Percentiles rank a stretch among this genome's conserved stretches.
Evolutionary conservation across 2,329 filamentous ascomycete species (phyloP).

Genomic region (Endoconidiophora polonica): DNA sequence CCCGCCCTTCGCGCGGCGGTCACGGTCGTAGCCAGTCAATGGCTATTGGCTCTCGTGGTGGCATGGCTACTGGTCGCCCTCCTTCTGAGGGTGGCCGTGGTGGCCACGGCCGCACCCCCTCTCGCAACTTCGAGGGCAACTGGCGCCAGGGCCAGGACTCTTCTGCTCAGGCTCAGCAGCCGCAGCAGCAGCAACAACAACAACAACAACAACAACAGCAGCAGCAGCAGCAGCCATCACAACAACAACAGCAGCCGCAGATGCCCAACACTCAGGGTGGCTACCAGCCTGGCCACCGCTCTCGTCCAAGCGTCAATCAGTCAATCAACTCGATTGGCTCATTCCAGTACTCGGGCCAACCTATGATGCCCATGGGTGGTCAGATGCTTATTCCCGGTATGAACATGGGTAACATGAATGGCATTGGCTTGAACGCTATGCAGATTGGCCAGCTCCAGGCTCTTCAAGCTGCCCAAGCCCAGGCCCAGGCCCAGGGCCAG

Average conservation of each 20-base stretch:
- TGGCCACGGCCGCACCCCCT: slow-evolving; percentile 66
- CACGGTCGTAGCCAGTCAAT: slow-evolving; percentile 81
- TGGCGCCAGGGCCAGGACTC: slow-evolving; percentile 56
- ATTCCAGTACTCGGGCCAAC: slow-evolving; percentile 79
- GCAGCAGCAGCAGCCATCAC: slow-evolving; percentile 35
- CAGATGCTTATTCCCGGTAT: slow-evolving; percentile 78
- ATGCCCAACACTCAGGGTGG: slow-evolving; percentile 21
- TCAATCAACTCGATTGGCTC: slow-evolving; percentile 69
- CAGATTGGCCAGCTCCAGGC: slow-evolving; percentile 85
- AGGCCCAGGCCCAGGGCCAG: slow-evolving; percentile 54
- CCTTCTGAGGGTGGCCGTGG: slow-evolving; percentile 58
- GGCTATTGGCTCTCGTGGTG: slow-evolving; percentile 57
- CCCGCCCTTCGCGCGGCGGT: slow-evolving; percentile 32
- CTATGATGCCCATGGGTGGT: slow-evolving; percentile 72
- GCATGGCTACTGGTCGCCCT: slow-evolving; percentile 34
- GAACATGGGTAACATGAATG: slow-evolving; percentile 49
- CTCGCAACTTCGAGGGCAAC: slow-evolving; percentile 93
- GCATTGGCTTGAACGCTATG: slow-evolving; percentile 74
- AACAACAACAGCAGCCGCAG: slow-evolving; percentile 42
- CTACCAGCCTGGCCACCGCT: slow-evolving; percentile 86
- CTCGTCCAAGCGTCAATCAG: slow-evolving; percentile 61
- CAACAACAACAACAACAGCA: slow-evolving; percentile 45
- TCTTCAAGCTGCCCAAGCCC: slow-evolving; percentile 56
- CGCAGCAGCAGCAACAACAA: slow-evolving; percentile 39
- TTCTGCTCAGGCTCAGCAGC: slow-evolving; percentile 3